phyloP scores from a whole-genome alignment of 371 early-diverging fungal genomes.

The Apophysomyces sp. region DNA sequence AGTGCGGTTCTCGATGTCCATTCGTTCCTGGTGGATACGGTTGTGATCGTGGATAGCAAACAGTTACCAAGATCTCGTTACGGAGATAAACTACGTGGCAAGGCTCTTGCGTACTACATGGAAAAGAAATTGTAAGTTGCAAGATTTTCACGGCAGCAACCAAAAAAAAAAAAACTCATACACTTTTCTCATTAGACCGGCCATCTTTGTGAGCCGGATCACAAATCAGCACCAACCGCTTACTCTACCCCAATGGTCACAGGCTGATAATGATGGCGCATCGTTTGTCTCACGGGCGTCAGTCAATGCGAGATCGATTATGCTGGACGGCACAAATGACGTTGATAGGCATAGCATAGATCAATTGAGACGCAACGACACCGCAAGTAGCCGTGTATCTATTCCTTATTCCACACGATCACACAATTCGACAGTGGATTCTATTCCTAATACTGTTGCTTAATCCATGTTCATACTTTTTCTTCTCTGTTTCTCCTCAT shows the following conservation, averaged over 20 bases:
- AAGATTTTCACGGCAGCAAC: too few relatives aligned
- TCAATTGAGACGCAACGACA: conserved; percentile 10
- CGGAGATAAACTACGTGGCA: conserved; percentile 62
- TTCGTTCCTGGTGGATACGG: conserved; percentile 69
- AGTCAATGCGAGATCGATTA: neutral
- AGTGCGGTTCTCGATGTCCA: conserved; percentile 73
- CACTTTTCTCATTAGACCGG: too few relatives aligned
- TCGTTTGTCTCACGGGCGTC: conserved; percentile 15
- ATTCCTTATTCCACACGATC: conserved; percentile 3
- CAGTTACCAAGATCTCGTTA: conserved; percentile 60
- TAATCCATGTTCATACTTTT: neutral
- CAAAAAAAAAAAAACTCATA: too few relatives aligned
- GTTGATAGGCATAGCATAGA: neutral
- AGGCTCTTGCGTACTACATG: conserved; percentile 30
- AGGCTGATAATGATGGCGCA: conserved; percentile 29
- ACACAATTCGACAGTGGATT: neutral
- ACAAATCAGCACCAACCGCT: conserved; percentile 39
- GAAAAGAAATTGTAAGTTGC: conserved; percentile 35
- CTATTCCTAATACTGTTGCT: conserved; percentile 3
- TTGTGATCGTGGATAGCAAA: conserved; percentile 64
- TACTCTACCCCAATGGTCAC: conserved; percentile 31
- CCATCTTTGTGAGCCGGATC: conserved; percentile 42
- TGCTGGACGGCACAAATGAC: neutral
- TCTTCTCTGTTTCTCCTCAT: neutral
- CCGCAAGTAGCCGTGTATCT: conserved; percentile 8